These are phyloP conservation scores for Geranomyces variabilis DNA, from an alignment of 192 early-diverging fungal genomes.

Conservation along the genomic window DNA sequence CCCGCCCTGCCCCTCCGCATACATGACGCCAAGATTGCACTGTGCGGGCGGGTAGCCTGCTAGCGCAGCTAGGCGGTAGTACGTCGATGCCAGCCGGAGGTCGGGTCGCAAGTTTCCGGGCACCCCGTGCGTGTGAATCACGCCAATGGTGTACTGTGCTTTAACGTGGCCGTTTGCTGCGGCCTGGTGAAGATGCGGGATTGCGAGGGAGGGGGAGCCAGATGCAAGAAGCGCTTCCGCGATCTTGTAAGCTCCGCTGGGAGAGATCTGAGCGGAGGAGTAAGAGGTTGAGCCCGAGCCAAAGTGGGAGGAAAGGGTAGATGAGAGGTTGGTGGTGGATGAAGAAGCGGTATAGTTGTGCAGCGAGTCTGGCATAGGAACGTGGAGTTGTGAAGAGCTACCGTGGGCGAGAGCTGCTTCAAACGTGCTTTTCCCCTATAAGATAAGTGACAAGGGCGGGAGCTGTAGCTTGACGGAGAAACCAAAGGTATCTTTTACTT, in stretches of 20 bases:
- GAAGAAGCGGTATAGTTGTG: neutral
- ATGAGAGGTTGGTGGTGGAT: neutral
- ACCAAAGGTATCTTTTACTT: neutral
- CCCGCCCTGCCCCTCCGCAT: slow-evolving; percentile 7
- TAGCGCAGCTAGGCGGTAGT: slow-evolving; percentile 17
- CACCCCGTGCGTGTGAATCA: slow-evolving; percentile 6
- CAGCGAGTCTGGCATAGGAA: neutral
- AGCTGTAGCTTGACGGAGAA: neutral
- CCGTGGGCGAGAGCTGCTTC: neutral
- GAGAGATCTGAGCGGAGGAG: neutral
- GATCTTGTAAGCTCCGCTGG: slow-evolving; percentile 1
- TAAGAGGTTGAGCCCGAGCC: neutral
- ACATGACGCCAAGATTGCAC: slow-evolving; percentile 30
- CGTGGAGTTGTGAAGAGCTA: neutral
- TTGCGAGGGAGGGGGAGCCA: neutral
- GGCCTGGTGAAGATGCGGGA: slow-evolving; percentile 16
- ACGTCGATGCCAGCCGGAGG: neutral
- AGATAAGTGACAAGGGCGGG: neutral
- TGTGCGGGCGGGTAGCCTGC: slow-evolving; percentile 16
- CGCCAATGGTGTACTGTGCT: slow-evolving; percentile 16
- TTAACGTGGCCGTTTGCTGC: slow-evolving; percentile 4
- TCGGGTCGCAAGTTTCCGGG: neutral
- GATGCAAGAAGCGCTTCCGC: slow-evolving; percentile 8
- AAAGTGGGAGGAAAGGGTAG: neutral
- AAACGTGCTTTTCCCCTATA: slow-evolving; percentile 7